Base-by-base conservation (phyloP, 2,329 filamentous ascomycete genomes). In the Neofusicoccum cordaticola region DNA sequence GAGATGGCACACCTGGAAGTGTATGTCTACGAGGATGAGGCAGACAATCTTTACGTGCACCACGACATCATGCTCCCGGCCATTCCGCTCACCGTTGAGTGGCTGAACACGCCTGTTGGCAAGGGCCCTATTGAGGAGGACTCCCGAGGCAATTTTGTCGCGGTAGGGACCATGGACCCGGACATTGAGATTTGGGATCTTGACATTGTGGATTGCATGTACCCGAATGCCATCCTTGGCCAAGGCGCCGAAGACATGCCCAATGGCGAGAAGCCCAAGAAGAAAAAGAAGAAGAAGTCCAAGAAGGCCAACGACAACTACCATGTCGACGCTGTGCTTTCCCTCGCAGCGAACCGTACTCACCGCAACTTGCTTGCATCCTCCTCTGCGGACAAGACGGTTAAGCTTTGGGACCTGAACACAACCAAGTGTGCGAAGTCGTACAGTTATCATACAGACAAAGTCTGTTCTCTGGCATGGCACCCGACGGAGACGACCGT, bases 41-140 rank as follows among this genome's bases (percentile, higher is more conserved):
- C 89, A 50, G 95, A 98, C 79, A 99, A 99, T 76, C 88, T 99
- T 67, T 99, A 99, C 77, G 94, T 99, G 27, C 95, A 99, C 81
- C 95, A 99, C 85, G 95, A 99, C 78, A 96, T 99, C 72, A 98
- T 99, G 94, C 86, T 99, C 64, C 95, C 95, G 37, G 94, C 94
- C 27, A 97, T 99, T 74, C 95, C 95, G 11, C 87, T 99, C 6
- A 95, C 92, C 73, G 86, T 98, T 45, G 95, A 99, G 81, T 99
- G 95, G 95, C 81, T 99, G 50, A 92, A 97, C 75, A 84, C 97
- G 64, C 90, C 92, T n/a, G 92, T 97, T 41, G 89, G 90, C 69
- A 92, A 92, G 75, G 79, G 83, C 11, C 81, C 77, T 51, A 80
- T 84, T 4, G 85, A 86, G 47, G 86, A 86, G 67, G 87, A 90